phyloP scores from a whole-genome alignment of 768 basidiomycete species.

The Calvatia gigantea region DNA sequence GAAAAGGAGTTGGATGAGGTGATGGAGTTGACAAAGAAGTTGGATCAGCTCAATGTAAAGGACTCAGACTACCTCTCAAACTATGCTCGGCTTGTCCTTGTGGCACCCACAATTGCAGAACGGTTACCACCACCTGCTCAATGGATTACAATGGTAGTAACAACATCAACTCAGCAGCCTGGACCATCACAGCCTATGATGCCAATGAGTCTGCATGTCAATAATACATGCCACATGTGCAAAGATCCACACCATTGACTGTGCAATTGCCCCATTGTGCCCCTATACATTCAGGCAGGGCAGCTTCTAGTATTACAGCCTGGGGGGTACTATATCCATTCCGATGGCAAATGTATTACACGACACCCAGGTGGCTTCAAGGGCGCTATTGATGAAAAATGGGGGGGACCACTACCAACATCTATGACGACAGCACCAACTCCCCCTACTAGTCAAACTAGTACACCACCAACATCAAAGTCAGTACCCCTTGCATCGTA shows the following conservation, averaged over 20 bases:
- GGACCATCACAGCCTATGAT: background rate
- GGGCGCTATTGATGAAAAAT: slow-evolving; percentile 2
- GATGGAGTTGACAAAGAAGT: background rate
- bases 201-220: background rate
- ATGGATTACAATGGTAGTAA: background rate
- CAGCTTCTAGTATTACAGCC: background rate
- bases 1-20: background rate
- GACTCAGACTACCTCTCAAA: background rate
- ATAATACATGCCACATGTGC: background rate
- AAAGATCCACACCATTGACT: background rate
- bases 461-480: background rate
- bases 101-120: background rate
- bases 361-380: slow-evolving; percentile 1
- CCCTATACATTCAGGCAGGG: background rate
- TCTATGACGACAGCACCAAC: background rate
- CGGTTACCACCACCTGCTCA: background rate
- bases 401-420: background rate
- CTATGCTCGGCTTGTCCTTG: background rate
- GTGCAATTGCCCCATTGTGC: background rate
- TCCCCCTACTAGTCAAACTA: background rate
- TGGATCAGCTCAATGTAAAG: background rate
- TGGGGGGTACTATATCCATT: background rate
- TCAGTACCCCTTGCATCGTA: background rate
- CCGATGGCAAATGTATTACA: background rate
- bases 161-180: background rate